These are phyloP conservation scores for Pelargonium cotyledonis DNA, from an alignment of 441 rosid species.

Conservation along the genomic window DNA sequence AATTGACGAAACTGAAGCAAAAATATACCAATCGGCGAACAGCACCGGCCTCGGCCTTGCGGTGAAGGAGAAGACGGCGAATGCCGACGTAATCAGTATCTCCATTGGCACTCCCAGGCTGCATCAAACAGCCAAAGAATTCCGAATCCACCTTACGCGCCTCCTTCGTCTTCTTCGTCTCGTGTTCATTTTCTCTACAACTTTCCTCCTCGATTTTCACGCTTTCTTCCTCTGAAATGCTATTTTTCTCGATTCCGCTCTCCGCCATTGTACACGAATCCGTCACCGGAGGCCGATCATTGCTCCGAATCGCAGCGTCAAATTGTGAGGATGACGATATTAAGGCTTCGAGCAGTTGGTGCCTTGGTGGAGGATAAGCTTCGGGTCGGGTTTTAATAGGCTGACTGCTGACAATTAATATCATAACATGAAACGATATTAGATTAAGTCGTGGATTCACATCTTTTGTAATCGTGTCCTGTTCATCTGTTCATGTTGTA, in stretches of 20 bases:
- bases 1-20: not conserved
- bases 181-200: not conserved
- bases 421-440: too few species aligned
- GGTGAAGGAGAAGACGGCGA: slow-evolving; percentile 74
- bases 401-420: too few species aligned
- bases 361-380: too few species aligned
- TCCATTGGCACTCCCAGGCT: slow-evolving; percentile 48
- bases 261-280: not conserved
- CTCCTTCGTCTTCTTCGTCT: slow-evolving; percentile 3
- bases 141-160: slow-evolving; percentile 50
- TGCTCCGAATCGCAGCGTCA: not conserved
- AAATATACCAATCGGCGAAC: slow-evolving; percentile 58
- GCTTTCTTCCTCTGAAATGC: not conserved
- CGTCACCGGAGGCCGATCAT: not conserved
- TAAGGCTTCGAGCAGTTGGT: not conserved
- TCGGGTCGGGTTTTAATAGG: too few species aligned
- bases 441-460: too few species aligned
- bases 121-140: slow-evolving; percentile 68
- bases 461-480: too few species aligned
- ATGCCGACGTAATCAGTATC: slow-evolving; percentile 63
- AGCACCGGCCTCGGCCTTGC: slow-evolving; percentile 56
- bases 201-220: not conserved
- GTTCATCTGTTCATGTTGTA: too few species aligned
- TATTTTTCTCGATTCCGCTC: not conserved
- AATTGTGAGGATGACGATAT: not conserved